These are phyloP conservation scores for Spinellus fusiger DNA, from an alignment of 192 early-diverging fungal genomes.

Conservation along the genomic window DNA sequence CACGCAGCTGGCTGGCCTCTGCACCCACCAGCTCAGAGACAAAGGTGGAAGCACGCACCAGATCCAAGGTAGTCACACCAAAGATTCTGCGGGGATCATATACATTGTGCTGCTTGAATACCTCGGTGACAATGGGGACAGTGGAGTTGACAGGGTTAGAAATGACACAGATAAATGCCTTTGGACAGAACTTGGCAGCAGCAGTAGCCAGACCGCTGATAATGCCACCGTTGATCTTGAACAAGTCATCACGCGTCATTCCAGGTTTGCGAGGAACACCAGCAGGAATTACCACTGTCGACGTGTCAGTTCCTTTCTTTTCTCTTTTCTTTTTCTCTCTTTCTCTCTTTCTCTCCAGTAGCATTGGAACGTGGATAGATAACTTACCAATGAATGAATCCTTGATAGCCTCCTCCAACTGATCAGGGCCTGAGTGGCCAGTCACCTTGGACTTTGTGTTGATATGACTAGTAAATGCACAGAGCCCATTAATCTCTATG, in stretches of 20 bases:
- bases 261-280: slow-evolving; percentile 98
- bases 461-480: slow-evolving; percentile 18
- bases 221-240: slow-evolving; percentile 96
- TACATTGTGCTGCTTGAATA: slow-evolving; percentile 76
- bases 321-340: neutral
- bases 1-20: slow-evolving; percentile 62
- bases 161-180: slow-evolving; percentile 64
- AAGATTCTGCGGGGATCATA: slow-evolving; percentile 80
- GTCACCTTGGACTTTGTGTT: slow-evolving; percentile 35
- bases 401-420: slow-evolving; percentile 65
- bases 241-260: slow-evolving; percentile 98
- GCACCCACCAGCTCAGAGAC: slow-evolving; percentile 73
- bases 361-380: neutral
- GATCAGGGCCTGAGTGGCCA: slow-evolving; percentile 55
- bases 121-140: slow-evolving; percentile 91
- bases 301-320: slow-evolving; percentile 1
- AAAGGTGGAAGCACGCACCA: slow-evolving; percentile 96
- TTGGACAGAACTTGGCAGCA: slow-evolving; percentile 51
- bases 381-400: slow-evolving; percentile 39
- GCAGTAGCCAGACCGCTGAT: slow-evolving; percentile 76
- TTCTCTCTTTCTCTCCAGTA: neutral
- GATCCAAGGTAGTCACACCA: slow-evolving; percentile 96
- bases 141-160: slow-evolving; percentile 98
- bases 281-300: slow-evolving; percentile 87
- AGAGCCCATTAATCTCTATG: neutral